phyloP scores from a whole-genome alignment of 306 rosid genomes.

The Coriaria nepalensis region DNA sequence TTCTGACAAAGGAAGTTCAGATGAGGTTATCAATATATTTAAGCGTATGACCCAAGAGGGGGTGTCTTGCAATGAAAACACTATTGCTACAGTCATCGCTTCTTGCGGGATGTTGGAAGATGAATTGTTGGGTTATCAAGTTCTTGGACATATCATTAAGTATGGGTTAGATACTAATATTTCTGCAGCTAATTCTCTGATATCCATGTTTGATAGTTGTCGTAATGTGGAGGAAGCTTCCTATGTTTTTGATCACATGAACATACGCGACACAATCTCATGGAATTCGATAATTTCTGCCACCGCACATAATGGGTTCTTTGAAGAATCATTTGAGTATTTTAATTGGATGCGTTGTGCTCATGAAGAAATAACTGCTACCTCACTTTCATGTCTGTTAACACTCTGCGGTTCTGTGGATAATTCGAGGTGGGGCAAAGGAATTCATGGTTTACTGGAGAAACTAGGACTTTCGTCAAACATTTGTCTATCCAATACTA shows the following conservation, averaged over 20 bases:
- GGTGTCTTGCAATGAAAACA: conserved; percentile 50
- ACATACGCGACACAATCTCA: conserved; percentile 59
- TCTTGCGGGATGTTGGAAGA: conserved; percentile 63
- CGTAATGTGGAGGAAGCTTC: conserved; percentile 42
- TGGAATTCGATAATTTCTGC: conserved; percentile 89
- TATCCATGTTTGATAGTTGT: conserved; percentile 62
- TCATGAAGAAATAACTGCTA: conserved; percentile 34
- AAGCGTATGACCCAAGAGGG: conserved; percentile 30
- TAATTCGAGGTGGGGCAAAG: conserved; percentile 66
- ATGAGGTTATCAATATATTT: conserved; percentile 41
- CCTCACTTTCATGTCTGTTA: conserved; percentile 49
- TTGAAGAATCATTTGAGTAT: conserved; percentile 42
- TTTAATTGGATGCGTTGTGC: conserved; percentile 45
- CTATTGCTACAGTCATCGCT: conserved; percentile 45
- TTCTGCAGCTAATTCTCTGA: conserved; percentile 66
- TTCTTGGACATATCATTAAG: conserved; percentile 55
- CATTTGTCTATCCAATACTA: conserved; percentile 60
- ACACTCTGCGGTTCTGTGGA: conserved; percentile 41
- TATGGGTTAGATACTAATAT: conserved; percentile 45
- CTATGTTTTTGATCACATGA: conserved; percentile 55
- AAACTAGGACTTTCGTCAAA: conserved; percentile 60
- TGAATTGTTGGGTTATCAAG: conserved; percentile 47
- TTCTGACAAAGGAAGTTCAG: conserved; percentile 35
- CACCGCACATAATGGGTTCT: conserved; percentile 37
- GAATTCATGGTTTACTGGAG: conserved; percentile 50